Evolutionary conservation across 805 yeast genomes (phyloP), one percentile per base, ranked within the genome.

Genomic region (Wickerhamiella shivajii): DNA sequence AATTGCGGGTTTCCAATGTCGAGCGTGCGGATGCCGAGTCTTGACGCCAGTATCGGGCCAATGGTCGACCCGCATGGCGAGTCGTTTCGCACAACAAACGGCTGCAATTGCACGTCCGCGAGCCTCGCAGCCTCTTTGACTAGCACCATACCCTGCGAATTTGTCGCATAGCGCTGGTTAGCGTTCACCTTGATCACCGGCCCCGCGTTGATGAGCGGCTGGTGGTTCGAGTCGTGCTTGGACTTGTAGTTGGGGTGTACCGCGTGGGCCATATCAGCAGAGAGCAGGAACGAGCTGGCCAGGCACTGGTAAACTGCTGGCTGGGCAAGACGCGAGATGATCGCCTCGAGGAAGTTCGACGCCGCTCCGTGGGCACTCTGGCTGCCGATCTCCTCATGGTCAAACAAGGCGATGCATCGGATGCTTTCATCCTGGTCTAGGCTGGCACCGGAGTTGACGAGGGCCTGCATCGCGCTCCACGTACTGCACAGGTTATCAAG

Each of bases 241-340:
- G 66, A 67, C 4, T 69, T 59, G 54, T 87, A 87, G 56, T 87
- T 87, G 38, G 98, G 98, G 55, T 87, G 95, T 24, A 87, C 77
- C 20, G 94, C 97, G 52, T 87, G 98, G 1, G 97, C 94, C 73
- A 84, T 90, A 54, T 87, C 98, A 0, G 94, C 80, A 0, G 96
- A 85, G 28, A 90, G 55, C 45, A 87, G 67, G 55, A 90, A 85
- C 1, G 96, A 83, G 52, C 75, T 76, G 7, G 57, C 45, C 21
- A 56, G 55, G 3, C 54, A 41, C 19, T 39, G 45, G 11, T 56
- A 43, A 18, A 32, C 37, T 27, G 31, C 33, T 22, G 68, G 50
- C 3, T 58, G 56, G 1, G 84, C 67, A 29, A 85, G 55, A 50
- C 96, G 69, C 40, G 67, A 69, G 33, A 85, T 53, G 22, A 81